Evolutionary conservation across 2,329 filamentous ascomycete species (phyloP), one percentile per base, ranked within the genome.

Genomic region (Penicillium sp.): DNA sequence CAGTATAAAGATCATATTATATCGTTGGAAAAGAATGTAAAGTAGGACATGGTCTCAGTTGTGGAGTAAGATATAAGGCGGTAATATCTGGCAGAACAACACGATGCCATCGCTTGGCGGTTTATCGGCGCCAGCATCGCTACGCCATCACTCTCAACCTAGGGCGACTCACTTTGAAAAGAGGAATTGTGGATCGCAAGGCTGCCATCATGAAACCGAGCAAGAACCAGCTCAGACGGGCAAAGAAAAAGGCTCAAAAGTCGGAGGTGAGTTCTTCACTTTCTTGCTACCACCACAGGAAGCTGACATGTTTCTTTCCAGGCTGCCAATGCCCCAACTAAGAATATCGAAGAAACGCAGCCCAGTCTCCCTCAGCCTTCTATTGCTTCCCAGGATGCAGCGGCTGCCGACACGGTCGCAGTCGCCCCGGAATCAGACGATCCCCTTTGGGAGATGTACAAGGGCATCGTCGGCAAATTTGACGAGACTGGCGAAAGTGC

Each of bases 201-300:
- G 24, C 20, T 15, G 25, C 58, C 27, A 63, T 58, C 41, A 67
- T 68, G 68, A 95, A 92, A 76, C 84, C 87, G 77, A 90, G 87
- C 69, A 97, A 96, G 78, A 96, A 96, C 73, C 89, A 95, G 74
- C 86, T 91, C 77, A 83, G 90, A 70, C 84, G 92, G 70, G 88
- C 89, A 42, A 91, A 92, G 78, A 95, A 93, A 81, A 96, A 95
- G 84, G 87, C 89, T 63, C 83, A 89, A 67, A 95, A 95, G 75
- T 84, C 84, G 64, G 72, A 81, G 59, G 74, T 80, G 69, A 75
- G 68, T 56, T 27, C 15, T 56, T 7, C 18, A 42, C 25, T 10
- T 29, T 9, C 27, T 40, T 32, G 47, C 23, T 24, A 28, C 41
- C 33, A 41, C 39, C 50, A 27, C 20, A 31, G 50, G 38, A 25